These are phyloP conservation scores for Ramalina intermedia DNA, from an alignment of 495 filamentous ascomycete species.

Conservation along the genomic window DNA sequence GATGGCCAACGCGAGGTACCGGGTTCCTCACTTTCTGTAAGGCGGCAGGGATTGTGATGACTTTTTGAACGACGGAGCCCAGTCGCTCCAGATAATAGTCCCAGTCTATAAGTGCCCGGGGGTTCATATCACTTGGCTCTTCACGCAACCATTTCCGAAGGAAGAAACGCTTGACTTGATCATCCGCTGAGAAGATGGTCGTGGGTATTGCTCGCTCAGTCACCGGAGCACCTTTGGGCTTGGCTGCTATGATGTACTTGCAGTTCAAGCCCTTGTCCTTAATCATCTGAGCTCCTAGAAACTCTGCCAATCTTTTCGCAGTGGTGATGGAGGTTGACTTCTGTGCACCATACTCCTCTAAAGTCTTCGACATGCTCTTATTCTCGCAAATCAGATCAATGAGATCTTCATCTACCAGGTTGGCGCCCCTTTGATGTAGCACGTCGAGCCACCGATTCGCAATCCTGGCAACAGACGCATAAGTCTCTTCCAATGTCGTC, in stretches of 20 bases:
- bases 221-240: constrained; percentile 76
- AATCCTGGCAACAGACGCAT: constrained; percentile 83
- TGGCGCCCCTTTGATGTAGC: constrained; percentile 68
- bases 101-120: constrained; percentile 82
- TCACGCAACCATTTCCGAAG: constrained; percentile 90
- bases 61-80: constrained; percentile 91
- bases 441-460: constrained; percentile 95
- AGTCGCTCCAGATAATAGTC: constrained; percentile 90
- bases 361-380: constrained; percentile 88
- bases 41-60: constrained; percentile 95
- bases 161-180: constrained; percentile 73
- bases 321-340: constrained; percentile 98
- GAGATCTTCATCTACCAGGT: constrained; percentile 86
- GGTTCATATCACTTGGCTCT: constrained; percentile 87
- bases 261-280: constrained; percentile 98
- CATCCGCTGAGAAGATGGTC: constrained; percentile 91
- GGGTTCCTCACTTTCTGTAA: constrained; percentile 91
- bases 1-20: constrained; percentile 82
- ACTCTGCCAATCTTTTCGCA: constrained; percentile 88
- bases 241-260: constrained; percentile 94
- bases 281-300: constrained; percentile 94
- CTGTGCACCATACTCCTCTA: constrained; percentile 88
- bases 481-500: constrained; percentile 70
- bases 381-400: constrained; percentile 99
- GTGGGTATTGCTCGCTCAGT: constrained; percentile 91